These are phyloP conservation scores for Avena insularis DNA, from an alignment of 176 grass and related monocot species.

Conservation along the genomic window DNA sequence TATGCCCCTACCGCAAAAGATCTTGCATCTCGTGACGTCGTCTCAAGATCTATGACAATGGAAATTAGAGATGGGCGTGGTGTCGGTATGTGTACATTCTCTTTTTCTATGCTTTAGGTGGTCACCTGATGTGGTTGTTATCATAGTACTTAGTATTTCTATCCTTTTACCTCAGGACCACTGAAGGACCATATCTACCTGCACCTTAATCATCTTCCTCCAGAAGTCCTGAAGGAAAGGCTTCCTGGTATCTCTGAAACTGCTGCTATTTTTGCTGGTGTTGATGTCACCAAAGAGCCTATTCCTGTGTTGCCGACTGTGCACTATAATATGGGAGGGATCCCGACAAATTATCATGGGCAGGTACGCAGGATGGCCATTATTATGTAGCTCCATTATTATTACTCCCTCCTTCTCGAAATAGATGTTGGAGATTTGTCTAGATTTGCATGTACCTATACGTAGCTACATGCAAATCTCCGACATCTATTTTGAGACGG, in stretches of 20 bases:
- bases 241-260: constrained; percentile 99
- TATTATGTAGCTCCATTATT: background rate
- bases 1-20: constrained; percentile 82
- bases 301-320: constrained; percentile 98
- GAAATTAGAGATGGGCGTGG: constrained; percentile 83
- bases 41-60: constrained; percentile 89
- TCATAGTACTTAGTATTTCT: background rate
- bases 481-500: too few species aligned
- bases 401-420: background rate
- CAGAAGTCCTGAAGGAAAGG: constrained; percentile 92
- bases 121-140: background rate
- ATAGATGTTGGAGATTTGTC: too few species aligned
- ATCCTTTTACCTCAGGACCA: constrained; percentile 54
- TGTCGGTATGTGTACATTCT: constrained; percentile 53
- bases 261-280: constrained; percentile 95
- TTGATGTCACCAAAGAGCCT: constrained; percentile 97
- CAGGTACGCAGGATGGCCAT: constrained; percentile 57
- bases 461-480: too few species aligned
- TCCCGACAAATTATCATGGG: constrained; percentile 96
- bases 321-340: constrained; percentile 98
- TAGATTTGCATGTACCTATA: too few species aligned
- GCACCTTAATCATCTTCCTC: constrained; percentile 81
- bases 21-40: constrained; percentile 84
- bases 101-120: constrained; percentile 14
- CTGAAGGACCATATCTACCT: constrained; percentile 94